Evolutionary conservation across 73 alveolate genomes (phyloP).

Genomic region (Durusdinium trenchii): DNA sequence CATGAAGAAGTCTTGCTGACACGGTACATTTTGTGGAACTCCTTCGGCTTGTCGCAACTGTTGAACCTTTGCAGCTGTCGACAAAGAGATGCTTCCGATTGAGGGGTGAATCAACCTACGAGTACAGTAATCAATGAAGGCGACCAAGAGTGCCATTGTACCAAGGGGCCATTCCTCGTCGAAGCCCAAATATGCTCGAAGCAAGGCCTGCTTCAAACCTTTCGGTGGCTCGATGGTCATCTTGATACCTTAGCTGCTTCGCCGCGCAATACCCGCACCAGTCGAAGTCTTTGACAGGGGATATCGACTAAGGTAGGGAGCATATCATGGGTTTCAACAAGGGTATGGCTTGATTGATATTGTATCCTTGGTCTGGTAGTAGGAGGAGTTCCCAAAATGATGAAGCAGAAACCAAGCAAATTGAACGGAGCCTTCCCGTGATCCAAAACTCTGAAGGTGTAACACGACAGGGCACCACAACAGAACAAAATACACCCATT

Average conservation of each 20-base stretch:
- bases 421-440: too few relatives aligned
- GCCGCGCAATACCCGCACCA: conserved; percentile 78
- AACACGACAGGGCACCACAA: too few relatives aligned
- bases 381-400: too few relatives aligned
- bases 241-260: conserved; percentile 98
- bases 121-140: not conserved
- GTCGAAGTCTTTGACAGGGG: not conserved
- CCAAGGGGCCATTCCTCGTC: conserved; percentile 97
- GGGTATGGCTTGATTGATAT: too few relatives aligned
- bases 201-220: conserved; percentile 97
- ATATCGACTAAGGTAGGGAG: too few relatives aligned
- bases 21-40: conserved; percentile 97
- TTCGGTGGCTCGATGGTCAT: conserved; percentile 98
- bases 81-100: not conserved
- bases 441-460: too few relatives aligned
- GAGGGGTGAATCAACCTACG: not conserved
- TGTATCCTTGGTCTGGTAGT: too few relatives aligned
- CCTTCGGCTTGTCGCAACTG: conserved; percentile 99
- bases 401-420: too few relatives aligned
- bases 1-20: conserved; percentile 97
- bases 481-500: too few relatives aligned
- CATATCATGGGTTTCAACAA: too few relatives aligned
- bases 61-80: conserved; percentile 97
- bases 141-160: not conserved
- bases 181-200: conserved; percentile 98